Evolutionary conservation across 768 basidiomycete species (phyloP).

Genomic region (Rhodosporidiobolus sp.): DNA sequence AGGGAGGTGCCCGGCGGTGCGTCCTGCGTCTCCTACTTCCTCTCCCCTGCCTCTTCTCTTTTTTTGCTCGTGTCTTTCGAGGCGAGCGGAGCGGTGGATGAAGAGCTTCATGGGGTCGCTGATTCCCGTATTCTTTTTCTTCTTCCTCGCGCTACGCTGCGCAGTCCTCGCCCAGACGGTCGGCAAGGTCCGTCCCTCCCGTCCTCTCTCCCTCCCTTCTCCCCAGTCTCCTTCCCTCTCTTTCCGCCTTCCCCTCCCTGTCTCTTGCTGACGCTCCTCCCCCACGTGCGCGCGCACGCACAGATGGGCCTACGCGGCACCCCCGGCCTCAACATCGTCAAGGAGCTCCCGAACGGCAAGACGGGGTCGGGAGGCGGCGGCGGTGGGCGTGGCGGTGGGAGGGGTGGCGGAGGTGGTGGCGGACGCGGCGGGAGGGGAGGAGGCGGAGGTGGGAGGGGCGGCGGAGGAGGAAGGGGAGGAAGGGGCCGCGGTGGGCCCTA

Average conservation of each 20-base stretch:
- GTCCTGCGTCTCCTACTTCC: neutral
- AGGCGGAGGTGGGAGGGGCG: neutral
- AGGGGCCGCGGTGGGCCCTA: constrained; percentile 11
- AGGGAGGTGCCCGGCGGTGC: constrained; percentile 41
- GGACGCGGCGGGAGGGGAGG: neutral
- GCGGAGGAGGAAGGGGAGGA: neutral
- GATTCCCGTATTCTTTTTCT: neutral
- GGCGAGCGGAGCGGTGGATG: too few relatives aligned
- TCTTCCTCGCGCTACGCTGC: neutral
- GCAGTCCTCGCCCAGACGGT: constrained; percentile 1
- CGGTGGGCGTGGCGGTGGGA: neutral
- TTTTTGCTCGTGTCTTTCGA: too few relatives aligned
- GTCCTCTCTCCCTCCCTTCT: neutral
- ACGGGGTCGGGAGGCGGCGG: constrained; percentile 37
- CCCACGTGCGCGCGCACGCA: constrained; percentile 39
- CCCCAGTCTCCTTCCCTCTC: neutral
- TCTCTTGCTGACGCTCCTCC: constrained; percentile 48
- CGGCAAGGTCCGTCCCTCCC: neutral
- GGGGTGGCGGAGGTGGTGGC: neutral
- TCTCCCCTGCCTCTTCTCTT: constrained; percentile 1
- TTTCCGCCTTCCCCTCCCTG: constrained; percentile 40
- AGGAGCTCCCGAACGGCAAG: constrained; percentile 25
- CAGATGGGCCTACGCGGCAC: constrained; percentile 32
- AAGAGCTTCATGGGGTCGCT: too few relatives aligned
- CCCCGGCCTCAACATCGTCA: constrained; percentile 32